phyloP scores from a whole-genome alignment of 2,329 filamentous ascomycete genomes.

The Plenodomus biglobosus region DNA sequence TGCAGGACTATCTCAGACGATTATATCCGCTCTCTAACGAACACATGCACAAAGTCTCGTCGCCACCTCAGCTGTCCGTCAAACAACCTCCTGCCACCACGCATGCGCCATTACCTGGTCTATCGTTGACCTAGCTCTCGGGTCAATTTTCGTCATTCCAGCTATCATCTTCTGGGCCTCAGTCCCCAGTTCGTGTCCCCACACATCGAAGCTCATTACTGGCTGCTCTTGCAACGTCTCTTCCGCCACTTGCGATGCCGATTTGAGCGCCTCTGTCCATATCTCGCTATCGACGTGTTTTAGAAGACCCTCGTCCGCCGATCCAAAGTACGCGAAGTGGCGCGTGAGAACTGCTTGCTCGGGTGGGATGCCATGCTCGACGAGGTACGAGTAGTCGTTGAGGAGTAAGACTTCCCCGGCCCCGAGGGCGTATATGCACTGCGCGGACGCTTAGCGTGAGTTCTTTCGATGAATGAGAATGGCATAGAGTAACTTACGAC shows the following conservation, averaged over 20 bases:
- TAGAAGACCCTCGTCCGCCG: conserved; percentile 28
- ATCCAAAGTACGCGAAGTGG: conserved; percentile 41
- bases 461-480: conserved; percentile 9
- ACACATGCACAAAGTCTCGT: conserved; percentile 3
- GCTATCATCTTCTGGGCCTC: conserved; percentile 38
- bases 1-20: not conserved
- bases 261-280: conserved; percentile 26
- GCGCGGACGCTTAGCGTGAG: conserved; percentile 21
- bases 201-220: conserved; percentile 28
- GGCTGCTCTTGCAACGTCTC: conserved; percentile 28
- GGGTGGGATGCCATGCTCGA: conserved; percentile 27
- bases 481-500: conserved; percentile 35
- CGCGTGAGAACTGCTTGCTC: conserved; percentile 39
- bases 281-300: conserved; percentile 29
- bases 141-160: conserved; percentile 40
- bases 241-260: conserved; percentile 28
- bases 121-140: conserved; percentile 37
- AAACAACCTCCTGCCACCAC: conserved; percentile 32
- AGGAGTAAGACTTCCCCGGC: conserved; percentile 36
- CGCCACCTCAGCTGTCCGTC: not conserved
- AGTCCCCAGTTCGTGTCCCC: conserved; percentile 30
- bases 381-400: conserved; percentile 35
- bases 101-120: conserved; percentile 37
- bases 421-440: conserved; percentile 44
- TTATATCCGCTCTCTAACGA: conserved; percentile 1